Conservation (phyloP, 129 eudicot genomes). For the Deinandra increscens region DNA sequence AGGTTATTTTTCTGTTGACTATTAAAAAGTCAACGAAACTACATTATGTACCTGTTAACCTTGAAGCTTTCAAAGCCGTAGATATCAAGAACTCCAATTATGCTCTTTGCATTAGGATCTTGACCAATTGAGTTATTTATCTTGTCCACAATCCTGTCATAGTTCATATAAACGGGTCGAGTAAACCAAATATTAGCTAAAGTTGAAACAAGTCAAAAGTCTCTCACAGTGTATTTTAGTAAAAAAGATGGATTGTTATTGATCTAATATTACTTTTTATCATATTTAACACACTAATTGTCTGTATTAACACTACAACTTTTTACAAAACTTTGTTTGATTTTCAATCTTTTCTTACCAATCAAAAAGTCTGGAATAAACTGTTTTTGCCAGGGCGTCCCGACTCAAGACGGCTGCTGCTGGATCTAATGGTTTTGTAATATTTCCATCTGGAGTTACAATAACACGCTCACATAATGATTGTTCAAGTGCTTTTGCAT, state of each 20-base stretch:
- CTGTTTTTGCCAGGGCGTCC: slow-evolving; percentile 94
- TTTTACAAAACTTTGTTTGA: not conserved
- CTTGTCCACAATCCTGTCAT: slow-evolving; percentile 91
- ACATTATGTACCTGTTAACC: slow-evolving; percentile 69
- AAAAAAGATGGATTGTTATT: not conserved
- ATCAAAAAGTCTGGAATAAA: slow-evolving; percentile 92
- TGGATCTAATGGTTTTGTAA: slow-evolving; percentile 86
- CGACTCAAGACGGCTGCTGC: slow-evolving; percentile 81
- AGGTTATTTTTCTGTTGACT: slow-evolving; percentile 24
- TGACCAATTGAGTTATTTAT: slow-evolving; percentile 96
- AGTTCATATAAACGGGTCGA: slow-evolving; percentile 20
- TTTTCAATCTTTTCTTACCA: slow-evolving; percentile 46
- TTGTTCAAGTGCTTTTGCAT: slow-evolving; percentile 71
- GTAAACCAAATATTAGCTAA: not conserved
- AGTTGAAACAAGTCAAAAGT: not conserved
- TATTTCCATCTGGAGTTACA: slow-evolving; percentile 97
- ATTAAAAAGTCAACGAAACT: slow-evolving; percentile 1
- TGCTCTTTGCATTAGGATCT: slow-evolving; percentile 91
- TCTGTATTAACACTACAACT: not conserved
- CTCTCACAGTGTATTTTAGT: not conserved
- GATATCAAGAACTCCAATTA: slow-evolving; percentile 97
- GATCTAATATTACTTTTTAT: not conserved
- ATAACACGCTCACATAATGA: slow-evolving; percentile 93
- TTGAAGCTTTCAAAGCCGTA: slow-evolving; percentile 99
- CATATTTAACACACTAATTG: not conserved